Evolutionary conservation across 805 yeast genomes (phyloP).

Genomic region (Groenewaldozyma salmanticensis): DNA sequence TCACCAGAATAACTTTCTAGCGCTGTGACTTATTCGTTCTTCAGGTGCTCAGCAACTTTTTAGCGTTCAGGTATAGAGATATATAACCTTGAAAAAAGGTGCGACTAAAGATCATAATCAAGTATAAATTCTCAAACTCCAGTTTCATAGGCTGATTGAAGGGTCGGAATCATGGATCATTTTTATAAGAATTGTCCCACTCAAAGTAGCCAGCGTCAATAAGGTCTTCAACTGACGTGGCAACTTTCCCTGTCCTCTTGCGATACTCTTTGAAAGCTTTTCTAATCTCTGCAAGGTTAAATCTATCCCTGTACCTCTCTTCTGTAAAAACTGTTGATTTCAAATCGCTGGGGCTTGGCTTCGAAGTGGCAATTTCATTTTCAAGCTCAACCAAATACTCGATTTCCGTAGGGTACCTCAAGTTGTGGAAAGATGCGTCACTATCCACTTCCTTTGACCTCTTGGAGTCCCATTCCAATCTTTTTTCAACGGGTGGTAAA

Average conservation of each 20-base stretch:
- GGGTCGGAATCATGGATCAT: neutral
- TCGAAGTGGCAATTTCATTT: constrained; percentile 1
- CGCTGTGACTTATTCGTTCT: no score
- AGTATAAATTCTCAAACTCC: no score
- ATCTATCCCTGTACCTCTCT: neutral
- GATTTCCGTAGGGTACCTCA: constrained; percentile 1
- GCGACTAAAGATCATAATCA: no score
- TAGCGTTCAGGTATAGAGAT: no score
- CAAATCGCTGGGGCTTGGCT: neutral
- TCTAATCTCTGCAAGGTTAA: neutral
- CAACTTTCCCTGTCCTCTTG: constrained; percentile 3
- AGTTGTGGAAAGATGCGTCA: constrained; percentile 2
- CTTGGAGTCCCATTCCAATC: constrained; percentile 7
- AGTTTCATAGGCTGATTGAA: no score
- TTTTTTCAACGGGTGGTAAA: constrained; percentile 7
- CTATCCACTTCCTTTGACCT: neutral
- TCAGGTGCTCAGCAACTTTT: no score
- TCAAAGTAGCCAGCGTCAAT: constrained; percentile 2
- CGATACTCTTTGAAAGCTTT: constrained; percentile 3
- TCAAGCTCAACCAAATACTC: constrained; percentile 1
- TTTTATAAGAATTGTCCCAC: neutral
- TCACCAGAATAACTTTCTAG: no score
- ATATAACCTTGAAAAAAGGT: no score
- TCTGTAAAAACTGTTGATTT: constrained; percentile 2
- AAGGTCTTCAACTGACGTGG: constrained; percentile 2